Evolutionary conservation across 805 yeast species (phyloP).

Genomic region (Yueomyces sinensis): DNA sequence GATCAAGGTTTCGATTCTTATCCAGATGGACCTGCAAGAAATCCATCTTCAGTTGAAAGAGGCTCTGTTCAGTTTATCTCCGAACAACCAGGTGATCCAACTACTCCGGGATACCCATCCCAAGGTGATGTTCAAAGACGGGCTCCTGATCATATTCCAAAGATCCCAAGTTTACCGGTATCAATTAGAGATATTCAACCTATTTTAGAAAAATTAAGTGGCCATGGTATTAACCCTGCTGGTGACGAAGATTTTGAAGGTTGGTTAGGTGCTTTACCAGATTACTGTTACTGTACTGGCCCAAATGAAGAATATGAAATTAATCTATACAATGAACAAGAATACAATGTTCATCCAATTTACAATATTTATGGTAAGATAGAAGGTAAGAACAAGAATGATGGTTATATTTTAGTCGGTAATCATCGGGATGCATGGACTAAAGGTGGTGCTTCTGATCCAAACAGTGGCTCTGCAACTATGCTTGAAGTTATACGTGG

Average conservation of each 20-base stretch:
- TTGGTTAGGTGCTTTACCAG: constrained; percentile 34
- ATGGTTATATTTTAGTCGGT: constrained; percentile 62
- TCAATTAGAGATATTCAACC: constrained; percentile 52
- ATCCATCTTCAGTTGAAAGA: constrained; percentile 64
- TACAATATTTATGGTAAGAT: constrained; percentile 75
- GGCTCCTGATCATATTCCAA: constrained; percentile 44
- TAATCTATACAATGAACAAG: constrained; percentile 47
- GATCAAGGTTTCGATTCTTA: constrained; percentile 50
- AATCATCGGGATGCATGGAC: constrained; percentile 79
- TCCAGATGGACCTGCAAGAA: constrained; percentile 67
- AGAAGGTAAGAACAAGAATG: constrained; percentile 66
- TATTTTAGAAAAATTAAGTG: constrained; percentile 43
- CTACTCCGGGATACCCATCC: constrained; percentile 58
- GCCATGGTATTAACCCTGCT: constrained; percentile 33
- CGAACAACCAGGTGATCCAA: constrained; percentile 61
- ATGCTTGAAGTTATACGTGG: constrained; percentile 59
- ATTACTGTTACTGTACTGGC: constrained; percentile 39
- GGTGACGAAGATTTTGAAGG: constrained; percentile 26
- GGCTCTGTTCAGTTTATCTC: constrained; percentile 60
- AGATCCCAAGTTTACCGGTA: constrained; percentile 60
- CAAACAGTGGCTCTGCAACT: constrained; percentile 64
- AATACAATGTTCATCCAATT: constrained; percentile 44
- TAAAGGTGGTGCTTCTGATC: constrained; percentile 57
- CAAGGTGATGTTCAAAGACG: constrained; percentile 33
- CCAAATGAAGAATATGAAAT: constrained; percentile 32